A percentile compares a stretch with the other conserved stretches of the same genome.
phyloP scores from a whole-genome alignment of 192 early-diverging fungal genomes.

The Backusella westeae region DNA sequence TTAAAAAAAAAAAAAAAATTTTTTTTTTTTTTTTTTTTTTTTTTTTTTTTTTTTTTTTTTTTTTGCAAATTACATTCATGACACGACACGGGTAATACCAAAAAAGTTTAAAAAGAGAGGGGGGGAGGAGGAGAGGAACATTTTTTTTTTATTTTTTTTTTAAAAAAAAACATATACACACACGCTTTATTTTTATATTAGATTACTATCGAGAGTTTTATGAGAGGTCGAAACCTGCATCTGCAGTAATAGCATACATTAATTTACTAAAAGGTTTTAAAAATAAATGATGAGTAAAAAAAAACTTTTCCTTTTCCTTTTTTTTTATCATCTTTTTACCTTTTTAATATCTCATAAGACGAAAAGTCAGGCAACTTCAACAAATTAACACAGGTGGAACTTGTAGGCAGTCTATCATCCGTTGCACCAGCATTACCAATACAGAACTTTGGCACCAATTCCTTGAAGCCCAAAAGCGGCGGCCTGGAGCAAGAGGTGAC shows the following conservation, averaged over 20 bases:
- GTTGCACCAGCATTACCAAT: slow-evolving; percentile 68
- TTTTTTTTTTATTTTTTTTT: background rate
- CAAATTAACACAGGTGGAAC: slow-evolving; percentile 85
- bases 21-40: background rate
- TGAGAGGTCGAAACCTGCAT: slow-evolving; percentile 90
- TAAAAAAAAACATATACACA: background rate
- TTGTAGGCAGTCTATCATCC: slow-evolving; percentile 75
- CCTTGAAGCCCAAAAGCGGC: slow-evolving; percentile 87
- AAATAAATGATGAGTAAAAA: slow-evolving; percentile 4
- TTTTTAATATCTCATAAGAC: slow-evolving; percentile 48
- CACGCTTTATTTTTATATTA: background rate
- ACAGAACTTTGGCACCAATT: slow-evolving; percentile 69
- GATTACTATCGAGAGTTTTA: slow-evolving; percentile 31
- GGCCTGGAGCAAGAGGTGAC: slow-evolving; percentile 89
- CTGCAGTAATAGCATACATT: slow-evolving; percentile 79
- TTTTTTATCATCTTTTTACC: slow-evolving; percentile 34
- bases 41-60: background rate
- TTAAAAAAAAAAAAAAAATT: background rate
- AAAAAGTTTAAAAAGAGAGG: background rate
- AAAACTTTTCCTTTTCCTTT: background rate
- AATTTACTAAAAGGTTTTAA: slow-evolving; percentile 59
- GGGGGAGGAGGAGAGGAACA: too few relatives aligned
- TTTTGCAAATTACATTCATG: background rate
- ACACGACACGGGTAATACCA: background rate
- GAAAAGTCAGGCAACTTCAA: slow-evolving; percentile 86